phyloP scores from a whole-genome alignment of 768 basidiomycete genomes.

The Lyophyllum decastes region DNA sequence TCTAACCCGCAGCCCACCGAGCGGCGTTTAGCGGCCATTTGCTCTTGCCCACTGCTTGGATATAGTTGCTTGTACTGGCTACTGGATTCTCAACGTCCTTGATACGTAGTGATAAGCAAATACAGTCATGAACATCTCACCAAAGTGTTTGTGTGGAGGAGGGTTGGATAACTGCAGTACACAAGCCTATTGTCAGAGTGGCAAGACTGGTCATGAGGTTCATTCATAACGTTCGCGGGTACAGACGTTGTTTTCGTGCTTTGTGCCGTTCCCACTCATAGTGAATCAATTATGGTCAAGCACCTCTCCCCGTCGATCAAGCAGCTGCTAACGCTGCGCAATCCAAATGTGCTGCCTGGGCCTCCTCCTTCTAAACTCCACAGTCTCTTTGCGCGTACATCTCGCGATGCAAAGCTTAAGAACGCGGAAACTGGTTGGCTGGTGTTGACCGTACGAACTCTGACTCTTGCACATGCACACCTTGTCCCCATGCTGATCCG shows the following conservation, averaged over 20 bases:
- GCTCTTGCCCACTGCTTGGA: slow-evolving; percentile 12
- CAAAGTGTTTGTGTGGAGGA: not conserved
- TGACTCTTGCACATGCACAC: slow-evolving; percentile 18
- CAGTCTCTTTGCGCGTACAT: slow-evolving; percentile 59
- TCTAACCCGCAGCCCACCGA: slow-evolving; percentile 20
- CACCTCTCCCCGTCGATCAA: slow-evolving; percentile 70
- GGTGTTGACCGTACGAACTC: slow-evolving; percentile 60
- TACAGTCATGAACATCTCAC: not conserved
- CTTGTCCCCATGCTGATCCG: slow-evolving; percentile 11
- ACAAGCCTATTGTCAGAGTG: too few species aligned
- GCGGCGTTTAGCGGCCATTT: slow-evolving; percentile 18
- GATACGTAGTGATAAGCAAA: slow-evolving; percentile 17
- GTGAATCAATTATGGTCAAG: slow-evolving; percentile 29
- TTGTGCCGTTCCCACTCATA: not conserved
- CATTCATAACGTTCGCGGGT: slow-evolving; percentile 1
- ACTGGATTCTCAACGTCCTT: slow-evolving; percentile 12
- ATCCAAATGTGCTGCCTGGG: slow-evolving; percentile 56
- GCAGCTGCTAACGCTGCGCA: slow-evolving; percentile 68
- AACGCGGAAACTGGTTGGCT: slow-evolving; percentile 81
- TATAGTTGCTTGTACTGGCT: slow-evolving; percentile 21
- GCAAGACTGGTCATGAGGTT: too few species aligned
- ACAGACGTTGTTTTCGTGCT: too few species aligned
- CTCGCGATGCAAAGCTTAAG: slow-evolving; percentile 60
- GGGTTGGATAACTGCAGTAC: too few species aligned
- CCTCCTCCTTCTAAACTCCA: slow-evolving; percentile 57